phyloP scores from a whole-genome alignment of 2,329 filamentous ascomycete genomes.

The Aspergillus floridensis region DNA sequence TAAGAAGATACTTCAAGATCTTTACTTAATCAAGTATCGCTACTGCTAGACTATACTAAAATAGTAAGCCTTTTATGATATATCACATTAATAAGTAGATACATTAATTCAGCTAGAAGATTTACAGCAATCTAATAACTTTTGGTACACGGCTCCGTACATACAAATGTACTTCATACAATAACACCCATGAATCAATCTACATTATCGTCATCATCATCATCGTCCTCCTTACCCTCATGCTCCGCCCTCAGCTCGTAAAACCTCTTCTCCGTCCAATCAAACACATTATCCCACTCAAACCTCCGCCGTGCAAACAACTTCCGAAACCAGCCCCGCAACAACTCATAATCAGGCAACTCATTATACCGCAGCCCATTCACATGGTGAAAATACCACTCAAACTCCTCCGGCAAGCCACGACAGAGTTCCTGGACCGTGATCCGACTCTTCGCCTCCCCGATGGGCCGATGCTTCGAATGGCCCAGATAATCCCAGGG shows the following conservation, averaged over 20 bases:
- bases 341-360: neutral
- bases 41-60: no score
- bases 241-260: neutral
- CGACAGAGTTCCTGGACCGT: neutral
- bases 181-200: no score
- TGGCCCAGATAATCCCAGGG: neutral
- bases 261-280: conserved; percentile 1
- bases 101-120: no score
- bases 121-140: no score
- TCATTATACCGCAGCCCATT: neutral
- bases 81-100: no score
- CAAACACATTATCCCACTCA: neutral
- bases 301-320: neutral
- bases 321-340: neutral
- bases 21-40: no score
- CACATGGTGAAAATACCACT: neutral
- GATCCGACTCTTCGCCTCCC: neutral
- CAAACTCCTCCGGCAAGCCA: neutral
- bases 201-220: no score
- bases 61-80: no score
- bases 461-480: neutral
- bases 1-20: no score
- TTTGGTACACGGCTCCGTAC: no score
- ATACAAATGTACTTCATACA: no score
- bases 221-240: neutral